Evolutionary conservation across 345 rosid species (phyloP), one percentile per base, ranked within the genome.

Genomic region (Camelina sativa): DNA sequence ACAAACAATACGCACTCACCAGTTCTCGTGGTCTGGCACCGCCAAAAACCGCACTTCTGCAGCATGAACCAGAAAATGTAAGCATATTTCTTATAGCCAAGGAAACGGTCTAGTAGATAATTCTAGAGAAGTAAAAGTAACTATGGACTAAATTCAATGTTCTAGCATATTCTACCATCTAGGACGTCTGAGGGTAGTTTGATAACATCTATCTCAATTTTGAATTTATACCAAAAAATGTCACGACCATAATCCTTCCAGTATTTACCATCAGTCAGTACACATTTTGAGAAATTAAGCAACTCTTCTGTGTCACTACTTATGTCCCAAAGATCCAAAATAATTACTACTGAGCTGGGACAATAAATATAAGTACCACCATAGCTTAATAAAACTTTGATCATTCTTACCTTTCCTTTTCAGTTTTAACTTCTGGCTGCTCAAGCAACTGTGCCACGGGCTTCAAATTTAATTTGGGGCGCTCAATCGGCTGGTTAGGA

Each of bases 1-100:
- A 69, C 41, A 11, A 56, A 72, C 50, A 65, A 68, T 72, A n/a
- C 8, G 16, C 41, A 77, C 89, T 83, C 63, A 89, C 96, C 86
- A 87, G 72, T 81, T 92, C 97, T 50, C 96, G 82, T 25, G 96
- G 96, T 34, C 89, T 88, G 56, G 96, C 96, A 82, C 93, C 93
- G 23, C 97, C 96, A 81, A 88, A 92, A 52, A 89, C 82, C 5
- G 80, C 69, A 70, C 71, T 83, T 86, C 97, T 92, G 93, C 88
- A 79, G 12, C 74, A 67, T n/a, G 57, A 72, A 76, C 52, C 75
- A 41, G 48, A 69, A 30, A 46, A 25, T 3, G 12, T 77, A 40
- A 73, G 79, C 10, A 4, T 10, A 37, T 12, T 78, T 50, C 60
- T 68, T 67, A 5, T 34, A 34, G 37, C 55, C 37, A 60, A 44